A percentile compares a stretch with the other conserved stretches of the same genome.
These are phyloP conservation scores for Zygosaccharomyces sapae DNA, from an alignment of 1,139 yeast species.

Conservation along the genomic window DNA sequence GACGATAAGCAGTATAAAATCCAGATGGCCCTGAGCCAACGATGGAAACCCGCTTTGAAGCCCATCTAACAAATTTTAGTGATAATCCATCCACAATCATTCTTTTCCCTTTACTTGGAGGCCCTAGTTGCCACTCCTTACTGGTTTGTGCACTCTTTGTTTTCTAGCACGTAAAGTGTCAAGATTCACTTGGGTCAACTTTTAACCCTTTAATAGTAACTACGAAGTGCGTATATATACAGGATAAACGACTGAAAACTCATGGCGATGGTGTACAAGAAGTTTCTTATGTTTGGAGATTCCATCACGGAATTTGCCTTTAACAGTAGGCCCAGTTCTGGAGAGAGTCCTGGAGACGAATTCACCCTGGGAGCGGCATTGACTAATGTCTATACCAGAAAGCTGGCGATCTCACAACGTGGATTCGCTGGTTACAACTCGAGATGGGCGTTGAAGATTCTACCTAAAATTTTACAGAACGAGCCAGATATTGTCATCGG, in stretches of 20 bases:
- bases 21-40: constrained; percentile 98
- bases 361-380: constrained; percentile 53
- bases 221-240: too few relatives aligned
- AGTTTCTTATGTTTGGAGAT: constrained; percentile 62
- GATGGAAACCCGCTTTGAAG: constrained; percentile 43
- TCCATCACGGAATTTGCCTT: constrained; percentile 59
- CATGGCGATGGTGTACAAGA: constrained; percentile 37
- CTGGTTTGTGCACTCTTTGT: background rate
- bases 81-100: constrained; percentile 4
- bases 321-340: constrained; percentile 25
- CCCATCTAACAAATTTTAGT: constrained; percentile 6
- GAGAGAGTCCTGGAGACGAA: constrained; percentile 10
- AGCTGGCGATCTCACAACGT: constrained; percentile 53
- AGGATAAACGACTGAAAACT: background rate
- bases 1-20: constrained; percentile 78
- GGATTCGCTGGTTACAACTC: constrained; percentile 65
- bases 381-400: constrained; percentile 46
- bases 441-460: constrained; percentile 45
- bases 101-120: background rate
- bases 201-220: too few relatives aligned
- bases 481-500: constrained; percentile 45
- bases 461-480: constrained; percentile 45
- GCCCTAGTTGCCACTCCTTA: background rate
- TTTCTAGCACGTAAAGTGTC: background rate
- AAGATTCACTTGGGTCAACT: background rate